Evolutionary conservation across 441 rosid genomes (phyloP).

Genomic region (Syzygium syzygioides): DNA sequence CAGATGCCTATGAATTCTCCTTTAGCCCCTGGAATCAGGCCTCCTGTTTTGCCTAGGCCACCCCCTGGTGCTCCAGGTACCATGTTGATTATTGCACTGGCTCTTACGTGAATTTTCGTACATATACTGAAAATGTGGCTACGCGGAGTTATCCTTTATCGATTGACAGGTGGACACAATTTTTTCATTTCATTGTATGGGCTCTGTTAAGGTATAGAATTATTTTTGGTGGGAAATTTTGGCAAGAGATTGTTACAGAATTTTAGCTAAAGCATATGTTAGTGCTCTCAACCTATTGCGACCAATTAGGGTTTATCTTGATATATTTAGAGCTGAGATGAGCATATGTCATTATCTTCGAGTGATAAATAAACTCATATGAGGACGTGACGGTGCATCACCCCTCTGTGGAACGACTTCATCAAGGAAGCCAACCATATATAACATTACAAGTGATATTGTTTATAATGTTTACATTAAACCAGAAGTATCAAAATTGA

Average conservation of each 20-base stretch:
- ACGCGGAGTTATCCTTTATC: neutral
- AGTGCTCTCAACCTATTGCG: neutral
- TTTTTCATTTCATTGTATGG: neutral
- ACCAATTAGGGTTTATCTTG: neutral
- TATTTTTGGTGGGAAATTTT: neutral
- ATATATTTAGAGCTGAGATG: neutral
- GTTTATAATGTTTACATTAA: too few species aligned
- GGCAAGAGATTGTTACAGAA: neutral
- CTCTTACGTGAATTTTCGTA: neutral
- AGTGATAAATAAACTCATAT: too few species aligned
- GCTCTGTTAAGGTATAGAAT: neutral
- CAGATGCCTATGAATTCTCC: conserved; percentile 21
- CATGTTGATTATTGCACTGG: neutral
- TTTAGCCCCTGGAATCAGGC: conserved; percentile 61
- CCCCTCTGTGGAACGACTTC: too few species aligned
- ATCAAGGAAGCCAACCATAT: too few species aligned
- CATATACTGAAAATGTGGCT: neutral
- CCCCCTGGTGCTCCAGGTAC: conserved; percentile 58
- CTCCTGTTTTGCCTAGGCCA: conserved; percentile 83
- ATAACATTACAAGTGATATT: too few species aligned
- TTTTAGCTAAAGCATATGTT: neutral
- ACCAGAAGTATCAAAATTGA: too few species aligned
- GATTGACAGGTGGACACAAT: neutral
- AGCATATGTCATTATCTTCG: neutral
- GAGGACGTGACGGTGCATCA: too few species aligned